These are phyloP conservation scores for Fusarium sp. DNA, from an alignment of 2,329 filamentous ascomycete species.

Conservation along the genomic window DNA sequence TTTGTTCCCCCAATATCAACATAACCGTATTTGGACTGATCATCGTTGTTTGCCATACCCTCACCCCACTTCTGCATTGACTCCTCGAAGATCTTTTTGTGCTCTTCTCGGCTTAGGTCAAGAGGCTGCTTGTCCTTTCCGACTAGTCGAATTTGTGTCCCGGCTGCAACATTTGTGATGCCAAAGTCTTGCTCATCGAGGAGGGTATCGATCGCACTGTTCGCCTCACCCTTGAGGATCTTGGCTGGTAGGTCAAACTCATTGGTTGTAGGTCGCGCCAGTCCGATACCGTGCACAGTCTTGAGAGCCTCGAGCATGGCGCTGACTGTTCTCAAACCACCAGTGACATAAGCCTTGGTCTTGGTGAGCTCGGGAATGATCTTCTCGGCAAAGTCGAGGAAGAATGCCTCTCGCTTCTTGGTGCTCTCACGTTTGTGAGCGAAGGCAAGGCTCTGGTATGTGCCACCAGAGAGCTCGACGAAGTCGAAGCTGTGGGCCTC, in stretches of 20 bases:
- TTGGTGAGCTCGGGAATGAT: slow-evolving; percentile 60
- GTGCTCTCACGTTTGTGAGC: slow-evolving; percentile 66
- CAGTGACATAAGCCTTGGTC: slow-evolving; percentile 71
- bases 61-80: slow-evolving; percentile 50
- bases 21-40: slow-evolving; percentile 51
- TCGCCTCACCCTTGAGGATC: slow-evolving; percentile 50
- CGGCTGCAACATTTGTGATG: slow-evolving; percentile 47
- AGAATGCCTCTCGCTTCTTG: slow-evolving; percentile 69
- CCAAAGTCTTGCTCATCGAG: slow-evolving; percentile 66
- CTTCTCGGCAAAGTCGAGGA: slow-evolving; percentile 70
- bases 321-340: slow-evolving; percentile 66
- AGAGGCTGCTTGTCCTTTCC: slow-evolving; percentile 64
- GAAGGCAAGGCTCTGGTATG: slow-evolving; percentile 68
- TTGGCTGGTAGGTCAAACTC: slow-evolving; percentile 48
- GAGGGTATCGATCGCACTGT: slow-evolving; percentile 61
- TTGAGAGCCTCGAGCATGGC: slow-evolving; percentile 71
- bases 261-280: slow-evolving; percentile 57
- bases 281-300: slow-evolving; percentile 70
- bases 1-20: slow-evolving; percentile 51
- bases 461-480: slow-evolving; percentile 72
- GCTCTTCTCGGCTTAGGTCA: slow-evolving; percentile 64
- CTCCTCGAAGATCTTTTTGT: slow-evolving; percentile 49
- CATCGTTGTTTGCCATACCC: slow-evolving; percentile 50
- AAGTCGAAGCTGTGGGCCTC: slow-evolving; percentile 67
- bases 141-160: slow-evolving; percentile 53